Evolutionary conservation across 2,329 filamentous ascomycete genomes (phyloP), one percentile per base, ranked within the genome.

Genomic region (Cladosporium velox): DNA sequence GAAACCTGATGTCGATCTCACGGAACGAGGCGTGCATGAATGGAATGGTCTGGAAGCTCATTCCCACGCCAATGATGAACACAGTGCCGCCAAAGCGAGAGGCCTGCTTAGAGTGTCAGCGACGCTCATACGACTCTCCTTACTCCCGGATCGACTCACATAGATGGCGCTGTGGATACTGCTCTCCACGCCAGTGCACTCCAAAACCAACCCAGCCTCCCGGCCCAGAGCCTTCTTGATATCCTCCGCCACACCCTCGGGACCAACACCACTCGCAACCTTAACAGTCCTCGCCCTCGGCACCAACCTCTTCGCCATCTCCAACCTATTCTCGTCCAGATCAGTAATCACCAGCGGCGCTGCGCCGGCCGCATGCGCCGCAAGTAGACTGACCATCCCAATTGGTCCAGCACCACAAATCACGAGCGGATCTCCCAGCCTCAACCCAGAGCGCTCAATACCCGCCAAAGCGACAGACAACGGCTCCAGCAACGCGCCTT

Each of bases 401-500:
- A 81, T 78, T 3, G 78, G 76, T 10, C 77, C 74, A 32, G 78
- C 76, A 18, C 78, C 75, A 65, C 75, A 72, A 59, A 78, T 77
- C 67, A 79, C 69, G 5, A 81, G 68, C 11, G 74, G 71, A 59
- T 81, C 73, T 0, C 81, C 82, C 0, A 81, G 71, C 26, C 73
- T 72, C 2, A 84, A 67, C 1, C 74, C 76, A 1, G 78, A 76
- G 6, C 78, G 75, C 24, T 81, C 74, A 8, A 81, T 76, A 0
- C 78, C 76, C 32, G 83, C 81, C 1, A 85, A 76, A 2, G 82
- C 82, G 3, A 84, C 80, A 18, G 78, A 77, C 11, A 84, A 72
- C 7, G 83, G 83, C 73, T 85, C 83, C 11, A 84, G 77, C 5
- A 85, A 74, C 0, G 79, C 79, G 0, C 79, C 81, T 63, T 83